Percentiles rank a stretch among this genome's conserved stretches.
phyloP scores from a whole-genome alignment of 805 yeast genomes.

The Alloascoidea africana region DNA sequence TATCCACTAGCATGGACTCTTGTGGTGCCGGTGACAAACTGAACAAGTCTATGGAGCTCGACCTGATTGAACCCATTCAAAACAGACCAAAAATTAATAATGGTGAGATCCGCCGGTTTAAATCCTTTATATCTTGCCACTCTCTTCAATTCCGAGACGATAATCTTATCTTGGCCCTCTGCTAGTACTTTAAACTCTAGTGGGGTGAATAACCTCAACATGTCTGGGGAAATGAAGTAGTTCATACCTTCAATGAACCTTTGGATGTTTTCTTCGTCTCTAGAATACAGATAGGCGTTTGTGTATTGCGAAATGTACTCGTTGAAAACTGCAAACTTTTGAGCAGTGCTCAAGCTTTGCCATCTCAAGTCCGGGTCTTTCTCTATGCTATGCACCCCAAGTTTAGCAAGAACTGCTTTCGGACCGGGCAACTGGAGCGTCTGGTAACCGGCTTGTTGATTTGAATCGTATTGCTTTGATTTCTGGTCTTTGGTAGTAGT shows the following conservation, averaged over 20 bases:
- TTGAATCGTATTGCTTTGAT: neutral
- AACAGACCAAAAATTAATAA: constrained; percentile 29
- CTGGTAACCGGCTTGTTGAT: neutral
- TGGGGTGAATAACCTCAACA: constrained; percentile 7
- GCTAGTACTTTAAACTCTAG: constrained; percentile 14
- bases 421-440: no score
- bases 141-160: constrained; percentile 24
- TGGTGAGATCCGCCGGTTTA: constrained; percentile 21
- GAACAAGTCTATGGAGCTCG: constrained; percentile 24
- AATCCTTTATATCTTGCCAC: constrained; percentile 27
- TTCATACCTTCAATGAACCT: constrained; percentile 13
- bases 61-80: constrained; percentile 22
- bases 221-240: constrained; percentile 7
- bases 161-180: constrained; percentile 26
- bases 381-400: neutral
- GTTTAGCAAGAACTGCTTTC: neutral
- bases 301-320: neutral
- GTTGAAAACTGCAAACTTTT: neutral
- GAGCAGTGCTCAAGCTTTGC: neutral
- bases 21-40: constrained; percentile 34
- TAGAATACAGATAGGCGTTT: neutral
- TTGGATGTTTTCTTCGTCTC: constrained; percentile 2
- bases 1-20: constrained; percentile 34
- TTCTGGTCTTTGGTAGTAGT: neutral
- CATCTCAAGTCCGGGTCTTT: no score